These are phyloP conservation scores for Cruciata laevipes DNA, from an alignment of 257 asterid species.

Conservation along the genomic window DNA sequence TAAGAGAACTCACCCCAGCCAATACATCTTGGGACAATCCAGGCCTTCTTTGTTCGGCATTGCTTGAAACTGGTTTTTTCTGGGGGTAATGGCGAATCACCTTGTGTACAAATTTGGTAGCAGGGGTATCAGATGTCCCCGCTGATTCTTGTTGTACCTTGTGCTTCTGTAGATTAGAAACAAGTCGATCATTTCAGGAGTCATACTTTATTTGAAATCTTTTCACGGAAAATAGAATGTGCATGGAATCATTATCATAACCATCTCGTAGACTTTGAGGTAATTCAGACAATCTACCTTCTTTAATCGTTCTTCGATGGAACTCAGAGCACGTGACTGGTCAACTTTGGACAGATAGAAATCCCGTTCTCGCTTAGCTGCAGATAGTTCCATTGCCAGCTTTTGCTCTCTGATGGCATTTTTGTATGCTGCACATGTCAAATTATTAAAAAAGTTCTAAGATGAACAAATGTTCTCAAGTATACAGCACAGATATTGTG, in stretches of 20 bases:
- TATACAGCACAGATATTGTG: conserved; percentile 4
- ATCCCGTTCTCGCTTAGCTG: conserved; percentile 79
- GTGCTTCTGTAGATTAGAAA: conserved; percentile 46
- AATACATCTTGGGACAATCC: conserved; percentile 53
- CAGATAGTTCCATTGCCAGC: conserved; percentile 64
- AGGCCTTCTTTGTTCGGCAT: conserved; percentile 36
- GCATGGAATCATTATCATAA: neutral
- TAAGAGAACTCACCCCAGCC: conserved; percentile 49
- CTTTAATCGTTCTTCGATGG: conserved; percentile 64
- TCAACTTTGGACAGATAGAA: conserved; percentile 73
- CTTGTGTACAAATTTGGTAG: conserved; percentile 36
- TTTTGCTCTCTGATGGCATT: conserved; percentile 73
- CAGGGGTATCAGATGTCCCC: conserved; percentile 11
- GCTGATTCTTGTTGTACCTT: conserved; percentile 40
- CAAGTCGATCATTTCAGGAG: neutral
- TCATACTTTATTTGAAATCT: neutral
- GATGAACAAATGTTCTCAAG: conserved; percentile 16
- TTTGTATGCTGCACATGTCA: conserved; percentile 49
- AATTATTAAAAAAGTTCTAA: conserved; percentile 14
- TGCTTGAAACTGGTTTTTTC: conserved; percentile 41
- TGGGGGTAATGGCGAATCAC: conserved; percentile 57
- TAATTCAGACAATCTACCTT: conserved; percentile 38
- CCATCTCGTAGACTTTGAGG: neutral
- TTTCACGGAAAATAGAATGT: neutral
- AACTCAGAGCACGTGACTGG: conserved; percentile 53